These are phyloP conservation scores for Aspergillus sp. DNA, from an alignment of 2,329 filamentous ascomycete genomes.

Conservation along the genomic window DNA sequence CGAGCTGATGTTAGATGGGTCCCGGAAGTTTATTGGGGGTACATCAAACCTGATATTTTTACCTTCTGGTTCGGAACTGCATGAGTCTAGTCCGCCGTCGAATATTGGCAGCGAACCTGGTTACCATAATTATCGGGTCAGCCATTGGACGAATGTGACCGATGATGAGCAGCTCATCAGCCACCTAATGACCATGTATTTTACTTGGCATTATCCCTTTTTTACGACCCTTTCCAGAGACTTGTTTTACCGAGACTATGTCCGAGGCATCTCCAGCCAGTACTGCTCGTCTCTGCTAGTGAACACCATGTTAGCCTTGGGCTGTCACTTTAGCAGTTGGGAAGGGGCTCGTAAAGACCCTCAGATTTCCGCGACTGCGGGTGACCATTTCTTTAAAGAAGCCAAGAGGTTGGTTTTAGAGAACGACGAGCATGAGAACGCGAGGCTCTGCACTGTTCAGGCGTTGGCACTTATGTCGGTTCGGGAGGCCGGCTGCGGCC, in stretches of 20 bases:
- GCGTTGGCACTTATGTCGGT: conserved; percentile 94
- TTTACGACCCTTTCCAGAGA: conserved; percentile 84
- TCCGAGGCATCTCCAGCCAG: conserved; percentile 58
- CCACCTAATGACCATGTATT: conserved; percentile 95
- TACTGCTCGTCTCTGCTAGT: conserved; percentile 88
- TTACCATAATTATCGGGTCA: conserved; percentile 56
- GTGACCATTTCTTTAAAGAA: conserved; percentile 92
- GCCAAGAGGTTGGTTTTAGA: conserved; percentile 83
- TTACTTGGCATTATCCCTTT: conserved; percentile 94
- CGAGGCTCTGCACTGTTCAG: conserved; percentile 81
- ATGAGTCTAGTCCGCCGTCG: conserved; percentile 22
- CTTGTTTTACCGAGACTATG: conserved; percentile 79
- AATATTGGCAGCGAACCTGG: conserved; percentile 37
- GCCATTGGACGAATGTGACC: conserved; percentile 82
- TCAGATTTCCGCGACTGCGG: conserved; percentile 73
- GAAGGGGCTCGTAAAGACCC: conserved; percentile 62
- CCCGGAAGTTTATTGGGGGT: conserved; percentile 83
- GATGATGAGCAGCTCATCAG: conserved; percentile 68
- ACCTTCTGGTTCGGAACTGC: conserved; percentile 43
- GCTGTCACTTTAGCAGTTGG: conserved; percentile 82
- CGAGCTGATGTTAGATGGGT: conserved; percentile 76
- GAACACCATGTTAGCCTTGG: conserved; percentile 86
- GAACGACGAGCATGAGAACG: conserved; percentile 87
- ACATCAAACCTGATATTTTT: conserved; percentile 89
- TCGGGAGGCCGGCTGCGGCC: conserved; percentile 84